phyloP scores from a whole-genome alignment of 208 protist genomes.

The Trypanosoma lewisi region DNA sequence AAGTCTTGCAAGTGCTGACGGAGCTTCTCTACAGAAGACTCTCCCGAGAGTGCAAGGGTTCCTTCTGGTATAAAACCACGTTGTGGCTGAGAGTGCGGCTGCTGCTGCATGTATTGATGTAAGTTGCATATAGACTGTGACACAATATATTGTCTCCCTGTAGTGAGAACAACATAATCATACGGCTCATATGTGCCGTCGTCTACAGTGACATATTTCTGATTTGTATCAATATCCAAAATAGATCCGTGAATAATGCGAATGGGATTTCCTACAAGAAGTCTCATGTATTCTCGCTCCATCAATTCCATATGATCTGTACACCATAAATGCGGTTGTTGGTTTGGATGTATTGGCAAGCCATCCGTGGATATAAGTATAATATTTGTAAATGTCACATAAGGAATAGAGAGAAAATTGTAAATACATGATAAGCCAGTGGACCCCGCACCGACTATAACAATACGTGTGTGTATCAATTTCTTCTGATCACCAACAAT shows the following conservation, averaged over 20 bases:
- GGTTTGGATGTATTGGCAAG: conserved; percentile 75
- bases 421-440: conserved; percentile 82
- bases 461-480: conserved; percentile 73
- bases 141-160: conserved; percentile 86
- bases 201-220: conserved; percentile 80
- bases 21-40: conserved; percentile 53
- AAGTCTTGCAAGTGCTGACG: conserved; percentile 59
- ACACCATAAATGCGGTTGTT: conserved; percentile 49
- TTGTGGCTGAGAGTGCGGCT: conserved; percentile 18
- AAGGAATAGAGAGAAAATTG: conserved; percentile 70
- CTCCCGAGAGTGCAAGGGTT: conserved; percentile 39
- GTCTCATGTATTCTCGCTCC: conserved; percentile 77
- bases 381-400: conserved; percentile 84
- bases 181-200: conserved; percentile 88
- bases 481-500: conserved; percentile 79
- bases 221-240: conserved; percentile 81
- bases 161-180: conserved; percentile 86
- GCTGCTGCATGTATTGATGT: conserved; percentile 50
- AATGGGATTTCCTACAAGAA: conserved; percentile 48
- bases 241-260: conserved; percentile 78
- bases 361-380: conserved; percentile 86
- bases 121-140: conserved; percentile 56
- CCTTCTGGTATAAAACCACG: conserved; percentile 46
- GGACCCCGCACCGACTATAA: conserved; percentile 80
- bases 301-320: conserved; percentile 73